Evolutionary conservation across 176 grass and related monocot species (phyloP), one percentile per base, ranked within the genome.

Genomic region (Aegilops sharonensis): DNA sequence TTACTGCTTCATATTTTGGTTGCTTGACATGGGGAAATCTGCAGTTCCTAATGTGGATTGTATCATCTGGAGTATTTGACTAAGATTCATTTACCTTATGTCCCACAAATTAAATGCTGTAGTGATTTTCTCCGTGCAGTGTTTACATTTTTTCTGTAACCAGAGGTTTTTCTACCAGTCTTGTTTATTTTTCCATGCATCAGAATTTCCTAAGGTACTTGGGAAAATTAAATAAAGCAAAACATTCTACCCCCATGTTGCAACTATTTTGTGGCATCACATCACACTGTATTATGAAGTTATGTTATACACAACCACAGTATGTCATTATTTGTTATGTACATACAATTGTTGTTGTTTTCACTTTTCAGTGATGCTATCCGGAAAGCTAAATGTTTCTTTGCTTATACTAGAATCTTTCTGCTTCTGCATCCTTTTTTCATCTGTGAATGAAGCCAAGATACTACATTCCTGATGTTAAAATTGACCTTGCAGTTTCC

Each of bases 401-500:
- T 70, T 87, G 6, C 21, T 76, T 45, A 11, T 52, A 67, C 14
- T 57, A 32, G 2, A 8, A 20, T 43, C 9, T 47, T 61, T 67
- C 8, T 75, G 67, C 27, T 25, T 45, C 8, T 24, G n/a, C 13
- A 31, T 59, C 18, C 4, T 32, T 43, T 29, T 65, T 81, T 65
- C 3, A 27, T 50, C 29, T 31, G 57, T 60, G 17, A 35, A 70
- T 60, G 17, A 35, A 5, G 14, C 17, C 54, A 43, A 74, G 29
- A 54, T 39, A 70, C 47, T 59, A 21, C 57, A 74, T 75, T 13
- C 29, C 67, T 85, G 70, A 89, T 83, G 29, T 59, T 57, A 78
- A 2, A 59, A 34, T 59, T 64, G 31, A 66, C 25, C 83, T 79
- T 93, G 88, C 93, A 98, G 96, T 98, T 98, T 71, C 95, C 95